Percentiles rank a stretch among this genome's conserved stretches.
These are phyloP conservation scores for Rehmannia glutinosa DNA, from an alignment of 257 asterid species.

Conservation along the genomic window DNA sequence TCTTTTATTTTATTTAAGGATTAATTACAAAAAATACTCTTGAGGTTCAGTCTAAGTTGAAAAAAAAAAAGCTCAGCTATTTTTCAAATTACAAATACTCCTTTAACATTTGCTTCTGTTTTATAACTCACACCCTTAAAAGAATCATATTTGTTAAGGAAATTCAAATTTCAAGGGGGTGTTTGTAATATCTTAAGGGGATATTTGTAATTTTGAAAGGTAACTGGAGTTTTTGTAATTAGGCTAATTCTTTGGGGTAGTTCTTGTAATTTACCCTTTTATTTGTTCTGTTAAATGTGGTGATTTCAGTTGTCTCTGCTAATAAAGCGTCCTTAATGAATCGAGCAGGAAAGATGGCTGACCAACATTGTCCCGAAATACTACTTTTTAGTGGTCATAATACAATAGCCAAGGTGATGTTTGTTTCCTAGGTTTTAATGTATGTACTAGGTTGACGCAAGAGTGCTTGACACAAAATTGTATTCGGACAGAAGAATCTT, in stretches of 20 bases:
- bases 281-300: neutral
- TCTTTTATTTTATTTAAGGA: neutral
- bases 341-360: conserved; percentile 62
- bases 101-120: neutral
- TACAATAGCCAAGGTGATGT: conserved; percentile 23
- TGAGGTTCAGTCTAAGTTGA: neutral
- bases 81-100: neutral
- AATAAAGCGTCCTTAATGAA: neutral
- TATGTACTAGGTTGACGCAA: neutral
- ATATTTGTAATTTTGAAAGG: neutral
- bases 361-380: conserved; percentile 4
- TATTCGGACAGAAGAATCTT: neutral
- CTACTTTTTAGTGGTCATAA: neutral
- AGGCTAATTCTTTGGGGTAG: no score
- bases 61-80: neutral
- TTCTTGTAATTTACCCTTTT: neutral
- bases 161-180: neutral
- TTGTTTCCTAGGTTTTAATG: conserved; percentile 1
- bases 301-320: conserved; percentile 1
- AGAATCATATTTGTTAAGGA: no score
- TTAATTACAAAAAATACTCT: neutral
- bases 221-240: neutral
- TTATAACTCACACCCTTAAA: no score
- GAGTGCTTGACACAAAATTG: neutral
- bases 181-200: neutral